A percentile compares a stretch with the other conserved stretches of the same genome.
phyloP scores from a whole-genome alignment of 345 rosid genomes.

The Salix arbutifolia region DNA sequence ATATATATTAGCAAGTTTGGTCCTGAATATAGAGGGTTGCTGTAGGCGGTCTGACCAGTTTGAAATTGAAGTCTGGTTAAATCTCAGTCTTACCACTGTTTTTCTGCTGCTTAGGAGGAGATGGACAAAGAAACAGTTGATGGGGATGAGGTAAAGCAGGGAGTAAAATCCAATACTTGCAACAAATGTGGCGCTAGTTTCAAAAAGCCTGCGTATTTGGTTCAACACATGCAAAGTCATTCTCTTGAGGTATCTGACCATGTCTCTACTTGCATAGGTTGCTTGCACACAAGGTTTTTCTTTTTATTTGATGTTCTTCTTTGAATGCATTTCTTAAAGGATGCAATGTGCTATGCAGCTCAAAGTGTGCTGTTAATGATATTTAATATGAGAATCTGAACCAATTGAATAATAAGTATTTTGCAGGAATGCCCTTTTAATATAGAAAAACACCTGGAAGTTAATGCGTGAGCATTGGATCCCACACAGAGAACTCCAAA shows the following conservation, averaged over 20 bases:
- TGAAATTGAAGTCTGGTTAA: neutral
- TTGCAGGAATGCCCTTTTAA: conserved; percentile 47
- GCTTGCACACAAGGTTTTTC: neutral
- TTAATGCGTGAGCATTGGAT: conserved; percentile 96
- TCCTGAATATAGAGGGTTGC: too few relatives aligned
- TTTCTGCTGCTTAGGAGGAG: conserved; percentile 12
- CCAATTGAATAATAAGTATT: conserved; percentile 8
- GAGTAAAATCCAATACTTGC: conserved; percentile 35
- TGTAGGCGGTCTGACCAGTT: too few relatives aligned
- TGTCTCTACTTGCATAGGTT: neutral
- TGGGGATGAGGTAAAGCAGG: conserved; percentile 25
- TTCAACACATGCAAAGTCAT: conserved; percentile 81
- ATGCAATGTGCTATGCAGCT: neutral
- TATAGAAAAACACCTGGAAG: conserved; percentile 12
- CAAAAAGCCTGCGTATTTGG: conserved; percentile 75
- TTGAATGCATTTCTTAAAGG: neutral
- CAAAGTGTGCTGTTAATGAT: neutral
- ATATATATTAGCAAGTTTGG: too few relatives aligned
- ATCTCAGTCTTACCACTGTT: neutral
- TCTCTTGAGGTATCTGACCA: conserved; percentile 53
- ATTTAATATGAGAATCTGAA: neutral
- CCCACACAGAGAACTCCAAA: conserved; percentile 95
- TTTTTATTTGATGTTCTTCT: neutral
- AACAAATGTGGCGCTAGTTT: conserved; percentile 65
- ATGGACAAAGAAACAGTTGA: conserved; percentile 16